A percentile compares a stretch with the other conserved stretches of the same genome.
phyloP scores from a whole-genome alignment of 176 grass and related monocot species.

The Oryza australiensis region DNA sequence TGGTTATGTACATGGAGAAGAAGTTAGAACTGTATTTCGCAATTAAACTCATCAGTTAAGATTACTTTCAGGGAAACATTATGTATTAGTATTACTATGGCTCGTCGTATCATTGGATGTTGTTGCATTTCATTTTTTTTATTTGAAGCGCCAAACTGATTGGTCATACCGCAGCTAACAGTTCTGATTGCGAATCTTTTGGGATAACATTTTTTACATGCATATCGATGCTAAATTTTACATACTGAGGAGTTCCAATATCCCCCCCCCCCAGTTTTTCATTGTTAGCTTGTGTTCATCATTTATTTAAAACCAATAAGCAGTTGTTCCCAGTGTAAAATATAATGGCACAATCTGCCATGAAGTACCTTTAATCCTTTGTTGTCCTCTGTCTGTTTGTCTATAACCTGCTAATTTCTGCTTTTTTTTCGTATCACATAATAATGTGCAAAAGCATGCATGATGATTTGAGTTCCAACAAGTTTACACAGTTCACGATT shows the following conservation, averaged over 20 bases:
- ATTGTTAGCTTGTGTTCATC: background rate
- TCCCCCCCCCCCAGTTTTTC: background rate
- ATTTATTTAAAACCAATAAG: background rate
- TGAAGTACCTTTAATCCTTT: background rate
- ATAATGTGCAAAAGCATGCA: slow-evolving; percentile 1
- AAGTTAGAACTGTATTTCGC: background rate
- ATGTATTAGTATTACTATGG: background rate
- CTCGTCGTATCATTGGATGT: background rate
- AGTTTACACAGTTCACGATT: background rate
- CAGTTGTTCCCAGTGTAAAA: background rate
- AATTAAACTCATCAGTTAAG: background rate
- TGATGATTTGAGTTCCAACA: slow-evolving; percentile 25
- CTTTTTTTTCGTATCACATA: background rate
- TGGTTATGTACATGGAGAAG: background rate
- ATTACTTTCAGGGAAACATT: background rate
- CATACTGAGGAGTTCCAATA: background rate
- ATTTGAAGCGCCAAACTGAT: background rate
- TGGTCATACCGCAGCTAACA: background rate
- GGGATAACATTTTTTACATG: background rate
- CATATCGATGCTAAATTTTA: background rate
- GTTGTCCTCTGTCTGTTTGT: slow-evolving; percentile 10
- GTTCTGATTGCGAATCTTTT: background rate
- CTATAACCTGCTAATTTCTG: background rate
- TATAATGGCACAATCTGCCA: background rate
- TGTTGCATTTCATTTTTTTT: background rate